Conservation (phyloP, 2,329 filamentous ascomycete genomes). For the Calonectria pseudoreteaudii region DNA sequence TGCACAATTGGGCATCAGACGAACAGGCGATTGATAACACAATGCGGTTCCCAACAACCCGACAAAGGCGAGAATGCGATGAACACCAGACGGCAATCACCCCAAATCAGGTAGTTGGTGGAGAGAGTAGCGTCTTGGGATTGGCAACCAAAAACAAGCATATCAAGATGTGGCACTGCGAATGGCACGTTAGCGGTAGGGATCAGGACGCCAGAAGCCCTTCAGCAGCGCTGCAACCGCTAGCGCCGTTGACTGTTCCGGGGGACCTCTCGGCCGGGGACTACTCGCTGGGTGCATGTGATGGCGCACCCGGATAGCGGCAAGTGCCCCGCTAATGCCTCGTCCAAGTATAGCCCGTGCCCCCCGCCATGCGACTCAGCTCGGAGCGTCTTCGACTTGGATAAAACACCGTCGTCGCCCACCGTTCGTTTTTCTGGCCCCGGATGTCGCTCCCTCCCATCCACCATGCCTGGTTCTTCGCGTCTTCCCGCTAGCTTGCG, state of each 20-base stretch:
- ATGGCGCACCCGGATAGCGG: conserved; percentile 32
- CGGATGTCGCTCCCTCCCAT: neutral
- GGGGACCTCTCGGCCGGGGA: conserved; percentile 2
- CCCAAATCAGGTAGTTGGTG: neutral
- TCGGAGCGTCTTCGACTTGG: conserved; percentile 17
- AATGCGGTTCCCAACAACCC: neutral
- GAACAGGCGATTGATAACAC: neutral
- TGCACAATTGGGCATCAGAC: neutral
- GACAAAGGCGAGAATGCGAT: neutral
- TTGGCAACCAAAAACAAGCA: neutral
- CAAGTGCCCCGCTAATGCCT: conserved; percentile 43
- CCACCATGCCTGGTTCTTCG: conserved; percentile 73
- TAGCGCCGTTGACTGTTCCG: neutral
- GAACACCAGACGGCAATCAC: neutral
- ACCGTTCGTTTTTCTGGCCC: neutral
- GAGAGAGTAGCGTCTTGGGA: neutral
- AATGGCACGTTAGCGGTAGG: neutral
- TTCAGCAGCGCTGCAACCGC: neutral
- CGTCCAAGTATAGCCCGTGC: conserved; percentile 46
- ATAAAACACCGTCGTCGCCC: conserved; percentile 21
- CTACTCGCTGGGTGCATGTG: conserved; percentile 37
- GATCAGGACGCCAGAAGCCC: neutral
- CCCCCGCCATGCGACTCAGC: conserved; percentile 39
- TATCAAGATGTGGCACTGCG: neutral
- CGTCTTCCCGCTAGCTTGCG: conserved; percentile 78